Evolutionary conservation across 805 yeast species (phyloP), one percentile per base, ranked within the genome.

Genomic region (Blastobotrys robertii): DNA sequence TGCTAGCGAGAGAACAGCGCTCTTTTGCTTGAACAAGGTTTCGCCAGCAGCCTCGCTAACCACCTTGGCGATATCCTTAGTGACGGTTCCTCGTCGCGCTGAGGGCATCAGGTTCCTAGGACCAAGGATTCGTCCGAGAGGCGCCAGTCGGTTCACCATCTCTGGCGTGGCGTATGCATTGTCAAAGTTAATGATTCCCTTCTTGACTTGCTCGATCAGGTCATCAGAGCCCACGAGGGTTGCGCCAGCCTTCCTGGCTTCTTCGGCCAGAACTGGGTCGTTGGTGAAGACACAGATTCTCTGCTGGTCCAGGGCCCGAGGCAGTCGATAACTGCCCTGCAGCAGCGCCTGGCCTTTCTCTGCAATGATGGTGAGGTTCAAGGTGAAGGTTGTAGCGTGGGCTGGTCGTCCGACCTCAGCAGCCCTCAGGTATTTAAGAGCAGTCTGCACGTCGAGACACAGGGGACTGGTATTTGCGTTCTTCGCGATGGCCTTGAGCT

Each of bases 61-160:
- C 45, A 81, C 64, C 6, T 61, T 60, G 14, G 65, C 66, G 28
- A 86, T 65, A 53, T 86, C 77, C n/a, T 75, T 73, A 1, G 81
- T 67, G 7, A 90, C 92, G 1, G 96, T 87, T 12, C 95, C 95
- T 57, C 79, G 82, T 66, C 86, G 87, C 10, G 74, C 79, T 36
- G 74, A 73, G 38, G 98, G 97, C 84, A 88, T 81, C 52, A 92
- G 70, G 16, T 94, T 95, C 56, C 72, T 77, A 29, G 95, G 94
- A 45, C 97, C 97, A 53, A 92, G 71, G 8, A 73, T 66, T 56
- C 87, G 76, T n/a, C 92, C 95, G 15, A 85, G 66, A 44, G 74
- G 72, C n/a, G 53, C 57, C 50, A 92, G 68, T 19, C 72, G 69
- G n/a, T 73, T 62, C 15, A 74, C 73, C 45, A 86, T 76, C 31